A percentile compares a stretch with the other conserved stretches of the same genome.
Conservation (phyloP, 208 protist genomes). For the Acanthamoeba healyi region DNA sequence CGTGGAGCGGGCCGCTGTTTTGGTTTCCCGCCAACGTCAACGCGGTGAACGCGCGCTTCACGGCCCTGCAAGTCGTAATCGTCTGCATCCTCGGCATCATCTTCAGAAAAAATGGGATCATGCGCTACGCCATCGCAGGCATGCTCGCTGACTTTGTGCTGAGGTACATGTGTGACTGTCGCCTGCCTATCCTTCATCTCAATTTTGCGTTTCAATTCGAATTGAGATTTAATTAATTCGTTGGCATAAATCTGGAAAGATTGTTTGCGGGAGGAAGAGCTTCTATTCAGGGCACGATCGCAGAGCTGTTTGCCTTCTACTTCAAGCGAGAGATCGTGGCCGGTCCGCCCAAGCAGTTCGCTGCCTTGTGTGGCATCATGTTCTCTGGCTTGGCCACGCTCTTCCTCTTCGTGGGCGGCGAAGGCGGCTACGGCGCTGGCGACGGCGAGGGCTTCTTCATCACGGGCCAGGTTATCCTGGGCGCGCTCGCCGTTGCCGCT, state of each 20-base stretch:
- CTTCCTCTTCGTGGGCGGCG: slow-evolving; percentile 51
- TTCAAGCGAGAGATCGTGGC: slow-evolving; percentile 49
- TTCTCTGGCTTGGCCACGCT: slow-evolving; percentile 73
- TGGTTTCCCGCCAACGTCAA: slow-evolving; percentile 65
- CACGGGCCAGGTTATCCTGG: slow-evolving; percentile 60
- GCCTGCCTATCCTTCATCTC: neutral
- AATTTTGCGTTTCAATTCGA: neutral
- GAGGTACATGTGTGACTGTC: neutral
- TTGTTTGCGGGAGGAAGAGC: slow-evolving; percentile 67
- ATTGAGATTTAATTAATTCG: too few species aligned
- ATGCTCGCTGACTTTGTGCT: slow-evolving; percentile 46
- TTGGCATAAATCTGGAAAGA: neutral
- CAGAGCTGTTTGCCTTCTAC: slow-evolving; percentile 7
- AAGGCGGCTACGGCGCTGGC: neutral
- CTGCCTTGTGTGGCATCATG: slow-evolving; percentile 74
- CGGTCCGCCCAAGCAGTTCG: slow-evolving; percentile 80
- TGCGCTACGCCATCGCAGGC: slow-evolving; percentile 53
- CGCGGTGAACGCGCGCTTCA: slow-evolving; percentile 45
- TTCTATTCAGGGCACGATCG: slow-evolving; percentile 55
- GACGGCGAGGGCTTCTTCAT: slow-evolving; percentile 53
- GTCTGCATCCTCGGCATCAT: slow-evolving; percentile 56
- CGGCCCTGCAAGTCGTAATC: neutral
- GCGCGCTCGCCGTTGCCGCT: slow-evolving; percentile 46
- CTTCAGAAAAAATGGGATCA: slow-evolving; percentile 42
- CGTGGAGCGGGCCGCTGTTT: slow-evolving; percentile 51